These are phyloP conservation scores for Usnea hakonensis DNA, from an alignment of 495 filamentous ascomycete species.

Conservation along the genomic window DNA sequence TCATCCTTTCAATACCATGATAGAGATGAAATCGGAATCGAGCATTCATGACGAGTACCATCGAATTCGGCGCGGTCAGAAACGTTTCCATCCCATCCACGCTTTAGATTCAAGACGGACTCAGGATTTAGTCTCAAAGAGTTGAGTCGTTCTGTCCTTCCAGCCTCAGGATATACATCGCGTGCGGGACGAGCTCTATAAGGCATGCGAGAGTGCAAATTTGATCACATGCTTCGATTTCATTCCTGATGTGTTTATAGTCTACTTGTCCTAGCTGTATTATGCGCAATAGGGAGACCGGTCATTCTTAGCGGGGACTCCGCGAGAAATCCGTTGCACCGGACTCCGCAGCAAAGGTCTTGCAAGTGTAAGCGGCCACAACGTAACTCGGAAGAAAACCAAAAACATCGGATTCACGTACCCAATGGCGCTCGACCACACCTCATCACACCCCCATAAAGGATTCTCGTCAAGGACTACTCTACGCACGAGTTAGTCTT, in stretches of 20 bases:
- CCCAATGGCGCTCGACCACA: background rate
- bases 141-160: background rate
- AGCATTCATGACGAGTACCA: background rate
- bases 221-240: background rate
- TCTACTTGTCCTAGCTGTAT: too few species aligned
- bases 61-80: background rate
- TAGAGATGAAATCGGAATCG: background rate
- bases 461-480: background rate
- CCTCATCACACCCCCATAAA: background rate
- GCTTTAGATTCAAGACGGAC: too few species aligned
- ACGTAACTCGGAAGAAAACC: background rate
- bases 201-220: background rate
- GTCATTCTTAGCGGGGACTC: background rate
- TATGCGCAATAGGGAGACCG: background rate
- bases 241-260: too few species aligned
- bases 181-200: background rate
- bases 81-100: too few species aligned
- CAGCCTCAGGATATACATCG: background rate
- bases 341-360: background rate
- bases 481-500: background rate
- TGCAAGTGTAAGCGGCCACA: background rate
- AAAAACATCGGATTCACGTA: background rate
- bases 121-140: background rate
- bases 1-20: background rate
- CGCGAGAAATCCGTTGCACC: background rate